Conservation (phyloP, 129 eudicot genomes). For the Oenanthe sinensis region DNA sequence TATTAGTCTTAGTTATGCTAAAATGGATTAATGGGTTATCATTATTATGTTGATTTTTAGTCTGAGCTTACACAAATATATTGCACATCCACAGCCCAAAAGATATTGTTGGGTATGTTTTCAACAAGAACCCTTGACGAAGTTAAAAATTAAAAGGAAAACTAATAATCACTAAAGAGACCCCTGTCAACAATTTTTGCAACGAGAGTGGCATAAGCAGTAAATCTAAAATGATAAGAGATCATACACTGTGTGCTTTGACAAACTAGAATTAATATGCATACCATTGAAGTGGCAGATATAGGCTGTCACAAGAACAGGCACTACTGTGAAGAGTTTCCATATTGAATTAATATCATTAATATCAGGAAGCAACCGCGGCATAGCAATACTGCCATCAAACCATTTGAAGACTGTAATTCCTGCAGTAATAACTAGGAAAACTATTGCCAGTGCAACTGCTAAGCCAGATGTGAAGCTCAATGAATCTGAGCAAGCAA, state of each 20-base stretch:
- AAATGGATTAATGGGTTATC: not conserved
- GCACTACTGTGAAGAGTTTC: constrained; percentile 73
- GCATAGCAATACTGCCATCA: constrained; percentile 39
- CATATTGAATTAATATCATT: constrained; percentile 37
- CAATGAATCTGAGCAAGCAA: constrained; percentile 47
- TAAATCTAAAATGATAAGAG: not conserved
- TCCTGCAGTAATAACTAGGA: constrained; percentile 39
- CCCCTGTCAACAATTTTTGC: not conserved
- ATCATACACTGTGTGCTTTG: not conserved
- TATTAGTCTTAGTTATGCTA: not conserved
- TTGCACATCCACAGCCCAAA: not conserved
- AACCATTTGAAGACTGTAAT: constrained; percentile 37
- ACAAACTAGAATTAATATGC: not conserved
- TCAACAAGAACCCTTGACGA: not conserved
- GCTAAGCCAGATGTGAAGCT: constrained; percentile 56
- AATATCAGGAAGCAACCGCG: constrained; percentile 50
- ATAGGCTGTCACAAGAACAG: constrained; percentile 83
- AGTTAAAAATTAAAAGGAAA: not conserved
- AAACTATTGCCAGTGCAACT: constrained; percentile 52
- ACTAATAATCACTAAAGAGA: not conserved
- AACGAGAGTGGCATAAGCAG: not conserved
- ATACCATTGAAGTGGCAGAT: constrained; percentile 82
- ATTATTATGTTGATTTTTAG: not conserved
- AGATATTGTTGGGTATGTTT: constrained; percentile 1
- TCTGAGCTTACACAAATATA: not conserved